A percentile compares a stretch with the other conserved stretches of the same genome.
Evolutionary conservation across 768 basidiomycete genomes (phyloP).

Genomic region (Collybia nuda): DNA sequence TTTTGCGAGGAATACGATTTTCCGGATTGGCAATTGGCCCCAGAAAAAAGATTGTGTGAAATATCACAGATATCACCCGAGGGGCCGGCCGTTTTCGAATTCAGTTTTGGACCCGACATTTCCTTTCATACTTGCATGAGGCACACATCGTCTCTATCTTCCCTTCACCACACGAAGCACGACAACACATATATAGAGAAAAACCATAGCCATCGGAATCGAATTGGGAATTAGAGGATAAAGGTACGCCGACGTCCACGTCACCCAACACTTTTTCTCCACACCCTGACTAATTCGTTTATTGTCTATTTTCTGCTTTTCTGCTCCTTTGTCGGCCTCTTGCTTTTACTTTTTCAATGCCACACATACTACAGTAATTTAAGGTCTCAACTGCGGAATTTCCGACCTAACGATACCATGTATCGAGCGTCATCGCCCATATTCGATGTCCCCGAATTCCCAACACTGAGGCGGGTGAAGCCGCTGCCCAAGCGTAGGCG

Average conservation of each 20-base stretch:
- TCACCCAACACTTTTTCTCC: conserved; percentile 11
- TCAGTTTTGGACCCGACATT: neutral
- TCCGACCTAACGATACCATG: conserved; percentile 32
- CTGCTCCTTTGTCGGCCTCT: neutral
- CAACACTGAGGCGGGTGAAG: conserved; percentile 64
- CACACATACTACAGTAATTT: conserved; percentile 4
- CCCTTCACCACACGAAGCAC: neutral
- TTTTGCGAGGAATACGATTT: neutral
- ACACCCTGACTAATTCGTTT: conserved; percentile 6
- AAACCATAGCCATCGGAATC: neutral
- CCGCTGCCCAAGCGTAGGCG: conserved; percentile 78
- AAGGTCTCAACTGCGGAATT: neutral
- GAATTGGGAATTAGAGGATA: neutral
- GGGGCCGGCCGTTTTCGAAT: neutral
- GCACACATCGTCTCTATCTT: conserved; percentile 1
- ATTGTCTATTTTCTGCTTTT: neutral
- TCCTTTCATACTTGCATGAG: conserved; percentile 3
- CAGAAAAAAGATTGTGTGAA: neutral
- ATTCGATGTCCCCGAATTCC: conserved; percentile 67
- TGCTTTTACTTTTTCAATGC: conserved; percentile 3
- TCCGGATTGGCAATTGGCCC: neutral
- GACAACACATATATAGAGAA: neutral
- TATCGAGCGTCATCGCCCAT: conserved; percentile 56
- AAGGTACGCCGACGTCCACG: conserved; percentile 13
- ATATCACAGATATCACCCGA: neutral